Percentiles rank a stretch among this genome's conserved stretches.
These are phyloP conservation scores for Candida schatavii DNA, from an alignment of 805 yeast genomes.

Conservation along the genomic window DNA sequence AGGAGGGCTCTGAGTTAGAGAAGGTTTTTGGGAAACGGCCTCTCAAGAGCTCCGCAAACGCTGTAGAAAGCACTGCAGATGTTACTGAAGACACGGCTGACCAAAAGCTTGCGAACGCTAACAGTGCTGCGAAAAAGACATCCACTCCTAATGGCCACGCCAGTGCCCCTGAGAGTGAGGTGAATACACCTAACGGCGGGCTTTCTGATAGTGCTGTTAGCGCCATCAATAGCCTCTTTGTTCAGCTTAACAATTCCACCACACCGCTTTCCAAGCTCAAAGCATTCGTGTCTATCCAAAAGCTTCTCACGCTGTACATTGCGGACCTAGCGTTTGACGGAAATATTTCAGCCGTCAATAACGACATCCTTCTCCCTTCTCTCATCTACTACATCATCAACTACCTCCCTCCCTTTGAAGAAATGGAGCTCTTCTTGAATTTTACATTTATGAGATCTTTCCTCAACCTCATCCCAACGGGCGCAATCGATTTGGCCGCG, in stretches of 20 bases:
- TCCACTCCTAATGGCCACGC: conserved; percentile 1
- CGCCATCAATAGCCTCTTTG: conserved; percentile 16
- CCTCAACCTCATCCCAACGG: conserved; percentile 19
- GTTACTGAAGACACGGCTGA: too few species aligned
- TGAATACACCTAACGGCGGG: neutral
- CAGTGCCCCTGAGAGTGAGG: too few species aligned
- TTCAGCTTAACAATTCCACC: conserved; percentile 14
- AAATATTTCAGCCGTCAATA: conserved; percentile 19
- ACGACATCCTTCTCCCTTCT: conserved; percentile 39
- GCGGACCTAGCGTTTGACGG: conserved; percentile 12
- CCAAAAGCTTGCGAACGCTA: too few species aligned
- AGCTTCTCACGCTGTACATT: conserved; percentile 20
- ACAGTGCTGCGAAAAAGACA: too few species aligned
- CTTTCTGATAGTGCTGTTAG: neutral
- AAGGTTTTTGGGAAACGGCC: neutral
- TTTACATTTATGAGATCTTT: conserved; percentile 37
- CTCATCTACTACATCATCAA: conserved; percentile 35
- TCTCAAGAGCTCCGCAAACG: too few species aligned
- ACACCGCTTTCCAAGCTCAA: conserved; percentile 35
- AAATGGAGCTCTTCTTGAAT: conserved; percentile 31
- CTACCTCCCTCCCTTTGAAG: conserved; percentile 18
- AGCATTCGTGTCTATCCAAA: conserved; percentile 31
- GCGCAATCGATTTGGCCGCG: conserved; percentile 1
- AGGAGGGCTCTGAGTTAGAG: conserved; percentile 5
- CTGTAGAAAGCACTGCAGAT: too few species aligned